Conservation (phyloP, 2,329 filamentous ascomycete genomes). For the Aspergillus nomiae region DNA sequence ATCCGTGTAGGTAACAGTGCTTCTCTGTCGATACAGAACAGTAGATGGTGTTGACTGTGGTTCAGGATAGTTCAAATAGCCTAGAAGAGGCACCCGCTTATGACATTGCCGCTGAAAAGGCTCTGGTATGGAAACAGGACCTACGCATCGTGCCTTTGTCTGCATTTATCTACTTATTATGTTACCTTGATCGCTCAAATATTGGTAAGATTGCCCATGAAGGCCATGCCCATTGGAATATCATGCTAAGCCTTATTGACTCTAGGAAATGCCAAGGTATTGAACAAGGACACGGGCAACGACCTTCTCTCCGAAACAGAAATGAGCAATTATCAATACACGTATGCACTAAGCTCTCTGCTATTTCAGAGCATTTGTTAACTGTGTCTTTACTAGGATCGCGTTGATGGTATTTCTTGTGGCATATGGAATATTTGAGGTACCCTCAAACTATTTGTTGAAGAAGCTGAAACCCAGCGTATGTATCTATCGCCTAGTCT, state of each 20-base stretch:
- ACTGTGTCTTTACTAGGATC: background rate
- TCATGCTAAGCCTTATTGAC: background rate
- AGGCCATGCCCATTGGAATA: background rate
- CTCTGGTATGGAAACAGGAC: background rate
- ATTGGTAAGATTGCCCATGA: background rate
- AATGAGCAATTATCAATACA: background rate
- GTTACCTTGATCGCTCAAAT: constrained; percentile 5
- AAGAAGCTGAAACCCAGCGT: background rate
- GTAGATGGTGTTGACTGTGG: background rate
- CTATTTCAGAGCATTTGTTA: fast-evolving
- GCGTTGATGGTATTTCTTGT: background rate
- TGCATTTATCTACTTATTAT: constrained; percentile 4
- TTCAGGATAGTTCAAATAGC: background rate
- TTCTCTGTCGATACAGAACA: background rate
- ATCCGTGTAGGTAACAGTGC: background rate
- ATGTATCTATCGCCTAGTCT: background rate
- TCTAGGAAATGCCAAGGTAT: background rate
- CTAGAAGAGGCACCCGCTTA: background rate
- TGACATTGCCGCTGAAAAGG: background rate
- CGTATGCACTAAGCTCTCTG: background rate
- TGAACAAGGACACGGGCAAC: background rate
- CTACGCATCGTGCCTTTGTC: background rate
- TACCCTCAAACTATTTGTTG: constrained; percentile 1
- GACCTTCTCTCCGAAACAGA: background rate
- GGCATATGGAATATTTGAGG: background rate